A percentile compares a stretch with the other conserved stretches of the same genome.
Evolutionary conservation across 768 basidiomycete genomes (phyloP).

Genomic region (Rhodotorula graminis): DNA sequence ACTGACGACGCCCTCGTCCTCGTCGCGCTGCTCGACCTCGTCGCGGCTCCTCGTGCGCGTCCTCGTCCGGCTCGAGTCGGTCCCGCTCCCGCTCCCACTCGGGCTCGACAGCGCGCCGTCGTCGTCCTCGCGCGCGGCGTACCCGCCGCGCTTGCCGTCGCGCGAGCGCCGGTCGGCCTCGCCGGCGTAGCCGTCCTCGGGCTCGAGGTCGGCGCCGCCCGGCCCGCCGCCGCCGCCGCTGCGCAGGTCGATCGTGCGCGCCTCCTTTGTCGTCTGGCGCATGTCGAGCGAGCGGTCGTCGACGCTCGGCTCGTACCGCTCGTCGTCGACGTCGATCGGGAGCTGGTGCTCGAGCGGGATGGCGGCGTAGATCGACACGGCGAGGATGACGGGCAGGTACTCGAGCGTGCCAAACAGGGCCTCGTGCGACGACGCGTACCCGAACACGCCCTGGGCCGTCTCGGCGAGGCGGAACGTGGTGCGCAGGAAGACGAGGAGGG

Average conservation of each 20-base stretch:
- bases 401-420: slow-evolving; percentile 29
- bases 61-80: neutral
- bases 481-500: slow-evolving; percentile 44
- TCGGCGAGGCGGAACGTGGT: slow-evolving; percentile 48
- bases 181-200: too few species aligned
- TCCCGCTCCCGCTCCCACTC: neutral
- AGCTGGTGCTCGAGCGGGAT: slow-evolving; percentile 11
- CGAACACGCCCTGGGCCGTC: slow-evolving; percentile 42
- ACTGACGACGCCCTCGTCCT: neutral
- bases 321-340: slow-evolving; percentile 27
- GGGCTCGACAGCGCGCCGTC: neutral
- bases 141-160: too few species aligned
- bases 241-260: neutral
- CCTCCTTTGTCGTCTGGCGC: neutral
- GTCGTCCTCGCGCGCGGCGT: neutral
- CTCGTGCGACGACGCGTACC: slow-evolving; percentile 4
- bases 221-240: too few species aligned
- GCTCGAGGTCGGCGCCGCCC: neutral
- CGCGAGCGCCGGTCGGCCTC: too few species aligned
- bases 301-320: neutral
- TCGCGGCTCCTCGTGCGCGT: neutral
- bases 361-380: slow-evolving; percentile 14
- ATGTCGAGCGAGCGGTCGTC: neutral
- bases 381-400: slow-evolving; percentile 32
- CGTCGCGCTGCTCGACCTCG: neutral